Base-by-base conservation (phyloP, 2,329 filamentous ascomycete species). In the Pestalotiopsis sp. region DNA sequence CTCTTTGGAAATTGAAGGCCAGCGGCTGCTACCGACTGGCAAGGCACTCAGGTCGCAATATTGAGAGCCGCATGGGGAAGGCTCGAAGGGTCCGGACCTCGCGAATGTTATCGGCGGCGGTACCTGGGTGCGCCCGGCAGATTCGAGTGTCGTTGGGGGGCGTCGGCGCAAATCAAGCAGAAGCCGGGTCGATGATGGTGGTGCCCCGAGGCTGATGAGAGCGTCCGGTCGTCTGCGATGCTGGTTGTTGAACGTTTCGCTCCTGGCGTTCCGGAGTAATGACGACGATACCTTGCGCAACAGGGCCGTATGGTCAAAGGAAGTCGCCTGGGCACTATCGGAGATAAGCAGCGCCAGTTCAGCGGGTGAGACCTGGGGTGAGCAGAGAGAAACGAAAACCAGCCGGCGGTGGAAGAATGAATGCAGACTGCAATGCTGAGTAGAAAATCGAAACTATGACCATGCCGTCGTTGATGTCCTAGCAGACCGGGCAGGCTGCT, bases 11-110 rank as follows among this genome's bases (percentile, higher is more conserved):
- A 17, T n/a, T 48, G 35, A 38, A 40, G 61, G 61, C 44, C 61
- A 24, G 61, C 22, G 26, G 56, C 57, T 69, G 70, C 71, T 75
- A 73, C 70, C 70, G 68, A 67, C 66, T 68, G 64, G 71, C 70
- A 66, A 74, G 71, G 71, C 70, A 71, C 70, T 69, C 67, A 65
- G 63, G 69, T 64, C 63, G 66, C 39, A 59, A 62, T 64, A 20
- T 63, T 66, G 69, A 68, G 62, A 67, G 69, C 70, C 70, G 75
- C 75, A 76, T 76, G 66, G 68, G 73, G 75, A 74, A 75, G 71
- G 71, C 65, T 67, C 70, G 35, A 65, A 39, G 30, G 26, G 26
- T 61, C 26, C 26, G 26, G 24, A 14, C 7, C 17, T 9, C 44
- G 7, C 17, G 7, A 52, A 10, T 9, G 44, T 52, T 22, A 52